phyloP scores from a whole-genome alignment of 176 grass and related monocot genomes.

The Melocanna baccifera region DNA sequence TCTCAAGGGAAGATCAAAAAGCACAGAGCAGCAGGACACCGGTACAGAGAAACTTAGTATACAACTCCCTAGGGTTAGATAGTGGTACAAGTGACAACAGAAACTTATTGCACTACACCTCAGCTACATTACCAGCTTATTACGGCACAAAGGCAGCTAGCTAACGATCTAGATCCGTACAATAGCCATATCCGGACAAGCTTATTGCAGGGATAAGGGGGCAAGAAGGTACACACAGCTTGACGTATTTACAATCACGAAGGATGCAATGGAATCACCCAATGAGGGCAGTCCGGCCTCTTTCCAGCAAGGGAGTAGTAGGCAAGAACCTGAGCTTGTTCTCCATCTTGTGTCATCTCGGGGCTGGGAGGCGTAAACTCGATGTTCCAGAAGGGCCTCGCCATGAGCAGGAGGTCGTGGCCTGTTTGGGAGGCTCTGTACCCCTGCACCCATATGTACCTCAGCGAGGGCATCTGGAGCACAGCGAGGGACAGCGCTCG shows the following conservation, averaged over 20 bases:
- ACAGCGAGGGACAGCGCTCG: conserved; percentile 55
- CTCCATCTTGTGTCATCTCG: conserved; percentile 28
- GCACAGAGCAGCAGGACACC: neutral
- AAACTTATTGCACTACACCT: conserved; percentile 46
- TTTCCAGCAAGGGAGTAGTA: conserved; percentile 85
- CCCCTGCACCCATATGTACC: conserved; percentile 96
- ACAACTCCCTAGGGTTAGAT: conserved; percentile 43
- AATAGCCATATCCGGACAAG: conserved; percentile 6
- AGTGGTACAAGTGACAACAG: conserved; percentile 25
- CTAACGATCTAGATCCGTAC: conserved; percentile 24
- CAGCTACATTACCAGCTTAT: conserved; percentile 39
- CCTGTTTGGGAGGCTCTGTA: conserved; percentile 62
- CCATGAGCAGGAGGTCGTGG: conserved; percentile 64
- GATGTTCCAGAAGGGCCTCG: conserved; percentile 85
- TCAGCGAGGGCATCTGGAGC: conserved; percentile 56
- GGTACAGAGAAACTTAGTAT: neutral
- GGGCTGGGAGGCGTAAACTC: conserved; percentile 61
- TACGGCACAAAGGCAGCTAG: conserved; percentile 32
- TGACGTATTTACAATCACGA: conserved; percentile 56
- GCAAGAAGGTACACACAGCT: conserved; percentile 19
- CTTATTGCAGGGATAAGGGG: neutral
- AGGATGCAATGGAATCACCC: conserved; percentile 65
- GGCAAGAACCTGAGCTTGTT: conserved; percentile 70
- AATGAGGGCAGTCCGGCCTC: conserved; percentile 65
- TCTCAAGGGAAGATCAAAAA: neutral